Evolutionary conservation across 768 basidiomycete species (phyloP).

Genomic region (Phanerodontia chrysosporium): DNA sequence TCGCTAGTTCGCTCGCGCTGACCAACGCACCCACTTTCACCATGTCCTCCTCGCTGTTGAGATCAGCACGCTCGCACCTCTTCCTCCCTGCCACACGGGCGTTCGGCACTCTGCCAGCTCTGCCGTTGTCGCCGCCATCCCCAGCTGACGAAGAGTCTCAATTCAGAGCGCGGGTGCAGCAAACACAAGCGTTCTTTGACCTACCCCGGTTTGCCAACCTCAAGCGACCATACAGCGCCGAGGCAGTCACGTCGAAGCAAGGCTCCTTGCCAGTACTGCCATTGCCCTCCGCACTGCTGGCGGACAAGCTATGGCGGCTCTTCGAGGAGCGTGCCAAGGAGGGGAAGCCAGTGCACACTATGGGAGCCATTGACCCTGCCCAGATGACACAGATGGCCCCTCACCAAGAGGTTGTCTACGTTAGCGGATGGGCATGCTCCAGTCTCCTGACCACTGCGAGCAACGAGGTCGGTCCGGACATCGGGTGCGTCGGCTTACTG

Average conservation of each 20-base stretch:
- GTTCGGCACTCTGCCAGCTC: slow-evolving; percentile 19
- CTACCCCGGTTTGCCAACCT: slow-evolving; percentile 69
- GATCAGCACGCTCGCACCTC: slow-evolving; percentile 18
- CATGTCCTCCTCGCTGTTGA: slow-evolving; percentile 6
- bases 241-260: slow-evolving; percentile 82
- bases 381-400: slow-evolving; percentile 94
- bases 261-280: slow-evolving; percentile 80
- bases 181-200: slow-evolving; percentile 69
- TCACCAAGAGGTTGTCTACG: slow-evolving; percentile 82
- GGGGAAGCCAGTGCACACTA: slow-evolving; percentile 76
- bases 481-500: slow-evolving; percentile 50
- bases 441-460: slow-evolving; percentile 84
- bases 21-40: background rate
- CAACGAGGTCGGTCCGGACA: slow-evolving; percentile 90
- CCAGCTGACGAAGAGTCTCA: slow-evolving; percentile 50
- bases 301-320: slow-evolving; percentile 77
- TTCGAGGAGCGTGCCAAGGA: slow-evolving; percentile 60
- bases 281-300: slow-evolving; percentile 70
- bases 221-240: slow-evolving; percentile 76
- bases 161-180: slow-evolving; percentile 58
- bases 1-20: too few species aligned
- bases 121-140: slow-evolving; percentile 59
- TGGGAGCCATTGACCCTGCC: slow-evolving; percentile 91
- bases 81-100: slow-evolving; percentile 31
- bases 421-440: slow-evolving; percentile 91